Conservation (phyloP, 257 asterid genomes). For the Mitragyna speciosa region DNA sequence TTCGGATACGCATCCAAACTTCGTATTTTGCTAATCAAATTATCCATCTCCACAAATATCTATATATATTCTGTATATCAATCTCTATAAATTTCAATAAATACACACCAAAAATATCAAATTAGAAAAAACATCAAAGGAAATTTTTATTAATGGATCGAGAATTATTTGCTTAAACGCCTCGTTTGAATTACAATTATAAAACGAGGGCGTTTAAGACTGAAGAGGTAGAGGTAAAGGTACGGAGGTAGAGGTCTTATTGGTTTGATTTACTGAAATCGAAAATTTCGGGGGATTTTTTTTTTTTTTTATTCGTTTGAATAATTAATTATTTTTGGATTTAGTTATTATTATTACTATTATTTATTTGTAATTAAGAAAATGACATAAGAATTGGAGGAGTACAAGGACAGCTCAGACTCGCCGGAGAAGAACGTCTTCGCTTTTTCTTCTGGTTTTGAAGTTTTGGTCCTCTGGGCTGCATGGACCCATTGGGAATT, state of each 20-base stretch:
- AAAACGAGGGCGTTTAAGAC: conserved; percentile 19
- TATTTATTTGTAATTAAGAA: not conserved
- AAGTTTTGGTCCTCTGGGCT: not conserved
- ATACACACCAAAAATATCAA: not conserved
- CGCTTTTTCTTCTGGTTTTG: not conserved
- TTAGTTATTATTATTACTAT: no score
- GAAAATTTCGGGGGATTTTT: conserved; percentile 5
- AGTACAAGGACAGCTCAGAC: conserved; percentile 27
- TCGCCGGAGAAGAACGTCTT: conserved; percentile 34
- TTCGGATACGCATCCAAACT: conserved; percentile 88
- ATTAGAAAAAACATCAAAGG: conserved; percentile 7
- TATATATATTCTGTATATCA: not conserved
- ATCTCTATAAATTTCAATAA: not conserved
- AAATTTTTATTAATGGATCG: not conserved
- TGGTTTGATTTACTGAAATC: conserved; percentile 21
- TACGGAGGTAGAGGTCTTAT: not conserved
- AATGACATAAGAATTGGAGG: not conserved
- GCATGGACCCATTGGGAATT: not conserved
- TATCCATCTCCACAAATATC: conserved; percentile 44
- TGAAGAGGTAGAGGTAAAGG: not conserved
- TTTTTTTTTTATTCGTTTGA: not conserved
- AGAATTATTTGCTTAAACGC: conserved; percentile 15
- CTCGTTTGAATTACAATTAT: not conserved
- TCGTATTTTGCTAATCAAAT: conserved; percentile 63
- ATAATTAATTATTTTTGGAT: no score